Conservation (phyloP, 192 early-diverging fungal genomes). For the Coemansia sp. region DNA sequence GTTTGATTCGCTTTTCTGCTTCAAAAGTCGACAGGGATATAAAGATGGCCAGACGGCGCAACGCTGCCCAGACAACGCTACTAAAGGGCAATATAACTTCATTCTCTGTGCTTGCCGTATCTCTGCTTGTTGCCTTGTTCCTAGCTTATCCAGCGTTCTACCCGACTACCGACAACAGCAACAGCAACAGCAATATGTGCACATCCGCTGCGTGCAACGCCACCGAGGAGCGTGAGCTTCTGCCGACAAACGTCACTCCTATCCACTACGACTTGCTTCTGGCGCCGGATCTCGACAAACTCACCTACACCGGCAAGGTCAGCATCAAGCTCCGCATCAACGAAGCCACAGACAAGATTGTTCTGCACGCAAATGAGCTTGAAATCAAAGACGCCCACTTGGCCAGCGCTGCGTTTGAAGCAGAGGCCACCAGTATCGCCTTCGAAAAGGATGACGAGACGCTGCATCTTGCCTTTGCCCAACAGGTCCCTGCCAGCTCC, state of each 20-base stretch:
- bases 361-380: slow-evolving; percentile 67
- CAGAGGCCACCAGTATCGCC: slow-evolving; percentile 29
- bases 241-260: slow-evolving; percentile 84
- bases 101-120: slow-evolving; percentile 9
- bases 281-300: slow-evolving; percentile 76
- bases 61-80: not conserved
- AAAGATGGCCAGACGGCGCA: not conserved
- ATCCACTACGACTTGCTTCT: slow-evolving; percentile 79
- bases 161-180: not conserved
- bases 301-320: slow-evolving; percentile 78
- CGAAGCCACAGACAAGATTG: slow-evolving; percentile 62
- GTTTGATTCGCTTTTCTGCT: not conserved
- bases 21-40: not conserved
- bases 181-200: slow-evolving; percentile 20
- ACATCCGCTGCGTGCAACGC: slow-evolving; percentile 21
- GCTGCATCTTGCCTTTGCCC: slow-evolving; percentile 62
- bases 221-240: slow-evolving; percentile 64
- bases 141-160: slow-evolving; percentile 17
- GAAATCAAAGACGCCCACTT: slow-evolving; percentile 53
- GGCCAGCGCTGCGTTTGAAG: slow-evolving; percentile 56
- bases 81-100: slow-evolving; percentile 2
- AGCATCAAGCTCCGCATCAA: slow-evolving; percentile 67
- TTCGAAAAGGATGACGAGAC: slow-evolving; percentile 41
- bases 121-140: slow-evolving; percentile 20
- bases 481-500: slow-evolving; percentile 54